Evolutionary conservation across 495 filamentous ascomycete genomes (phyloP).

Genomic region (Clohesyomyces aquaticus): DNA sequence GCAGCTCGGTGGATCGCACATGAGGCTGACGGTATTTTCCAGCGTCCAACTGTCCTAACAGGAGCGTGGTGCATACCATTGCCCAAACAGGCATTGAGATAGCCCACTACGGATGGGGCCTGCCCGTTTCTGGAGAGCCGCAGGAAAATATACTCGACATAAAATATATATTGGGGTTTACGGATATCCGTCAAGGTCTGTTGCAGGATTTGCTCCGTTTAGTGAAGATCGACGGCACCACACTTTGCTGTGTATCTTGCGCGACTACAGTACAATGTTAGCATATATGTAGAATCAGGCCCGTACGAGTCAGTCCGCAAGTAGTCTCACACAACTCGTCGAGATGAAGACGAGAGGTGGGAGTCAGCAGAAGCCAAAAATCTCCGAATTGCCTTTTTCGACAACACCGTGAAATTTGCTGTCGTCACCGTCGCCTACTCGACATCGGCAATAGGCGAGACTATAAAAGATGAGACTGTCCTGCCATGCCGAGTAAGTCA

Average conservation of each 20-base stretch:
- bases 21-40: neutral
- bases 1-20: constrained; percentile 8
- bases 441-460: neutral
- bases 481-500: neutral
- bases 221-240: neutral
- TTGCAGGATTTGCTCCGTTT: neutral
- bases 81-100: neutral
- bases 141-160: no score
- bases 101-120: neutral
- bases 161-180: no score
- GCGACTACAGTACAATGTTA: neutral
- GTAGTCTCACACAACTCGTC: no score
- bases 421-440: neutral
- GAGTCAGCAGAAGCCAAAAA: no score
- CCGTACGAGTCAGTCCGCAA: no score
- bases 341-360: no score
- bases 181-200: no score
- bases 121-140: no score
- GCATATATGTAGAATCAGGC: no score
- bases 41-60: neutral
- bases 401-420: no score
- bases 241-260: neutral
- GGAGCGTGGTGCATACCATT: neutral
- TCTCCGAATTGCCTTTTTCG: no score
- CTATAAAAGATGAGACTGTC: no score